Conservation (phyloP, 2,329 filamentous ascomycete species). For the Stagonosporopsis rhizophila region DNA sequence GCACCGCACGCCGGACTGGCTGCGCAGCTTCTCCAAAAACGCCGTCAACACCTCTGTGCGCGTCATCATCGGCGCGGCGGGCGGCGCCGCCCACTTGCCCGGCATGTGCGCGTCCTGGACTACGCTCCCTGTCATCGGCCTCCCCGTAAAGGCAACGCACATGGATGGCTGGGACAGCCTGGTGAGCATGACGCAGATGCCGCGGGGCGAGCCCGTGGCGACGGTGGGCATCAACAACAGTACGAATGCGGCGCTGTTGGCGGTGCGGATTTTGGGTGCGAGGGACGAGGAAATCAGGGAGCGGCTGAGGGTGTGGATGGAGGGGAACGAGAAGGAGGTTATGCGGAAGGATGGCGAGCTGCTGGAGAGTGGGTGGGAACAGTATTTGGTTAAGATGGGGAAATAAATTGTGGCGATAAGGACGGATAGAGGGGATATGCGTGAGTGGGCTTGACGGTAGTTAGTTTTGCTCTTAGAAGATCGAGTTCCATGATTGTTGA, state of each 20-base stretch:
- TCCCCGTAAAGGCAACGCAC: slow-evolving; percentile 59
- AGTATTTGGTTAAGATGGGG: slow-evolving; percentile 57
- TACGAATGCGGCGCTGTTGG: slow-evolving; percentile 56
- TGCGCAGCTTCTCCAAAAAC: slow-evolving; percentile 53
- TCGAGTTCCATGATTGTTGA: neutral
- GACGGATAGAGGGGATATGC: neutral
- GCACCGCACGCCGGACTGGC: slow-evolving; percentile 59
- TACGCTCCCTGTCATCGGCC: slow-evolving; percentile 58
- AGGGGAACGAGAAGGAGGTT: slow-evolving; percentile 69
- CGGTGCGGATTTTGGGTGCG: slow-evolving; percentile 53
- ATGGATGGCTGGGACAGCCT: slow-evolving; percentile 59
- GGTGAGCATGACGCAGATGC: slow-evolving; percentile 62
- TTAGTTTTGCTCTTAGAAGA: neutral
- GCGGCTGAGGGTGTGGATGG: slow-evolving; percentile 67
- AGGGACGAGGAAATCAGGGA: slow-evolving; percentile 63
- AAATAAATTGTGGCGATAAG: slow-evolving; percentile 28
- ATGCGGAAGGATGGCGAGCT: slow-evolving; percentile 67
- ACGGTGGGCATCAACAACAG: slow-evolving; percentile 56
- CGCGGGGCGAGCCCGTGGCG: slow-evolving; percentile 54
- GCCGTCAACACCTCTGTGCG: slow-evolving; percentile 50
- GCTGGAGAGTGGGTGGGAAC: slow-evolving; percentile 62
- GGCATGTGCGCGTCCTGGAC: slow-evolving; percentile 61
- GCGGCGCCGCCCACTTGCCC: slow-evolving; percentile 60
- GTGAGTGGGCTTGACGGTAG: neutral
- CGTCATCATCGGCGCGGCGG: slow-evolving; percentile 58